Percentiles rank a stretch among this genome's conserved stretches.
These are phyloP conservation scores for Austroboletus eburneus DNA, from an alignment of 768 basidiomycete species.

Conservation along the genomic window DNA sequence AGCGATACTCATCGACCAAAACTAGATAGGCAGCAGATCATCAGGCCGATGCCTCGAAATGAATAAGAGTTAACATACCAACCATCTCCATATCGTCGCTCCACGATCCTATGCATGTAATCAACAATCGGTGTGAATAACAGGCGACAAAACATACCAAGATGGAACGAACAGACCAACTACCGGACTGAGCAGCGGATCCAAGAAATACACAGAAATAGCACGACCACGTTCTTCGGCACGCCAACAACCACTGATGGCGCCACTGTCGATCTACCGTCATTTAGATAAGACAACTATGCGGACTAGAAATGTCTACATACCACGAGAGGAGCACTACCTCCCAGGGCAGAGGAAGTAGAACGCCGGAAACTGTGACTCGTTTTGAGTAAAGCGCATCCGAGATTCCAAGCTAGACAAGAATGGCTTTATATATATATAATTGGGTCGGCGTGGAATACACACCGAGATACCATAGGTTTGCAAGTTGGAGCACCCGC, in stretches of 20 bases:
- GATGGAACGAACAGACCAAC: slow-evolving; percentile 60
- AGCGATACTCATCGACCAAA: slow-evolving; percentile 63
- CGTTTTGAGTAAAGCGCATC: slow-evolving; percentile 57
- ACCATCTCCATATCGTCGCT: slow-evolving; percentile 70
- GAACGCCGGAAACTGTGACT: slow-evolving; percentile 58
- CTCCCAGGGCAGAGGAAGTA: slow-evolving; percentile 74
- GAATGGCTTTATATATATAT: too few relatives aligned
- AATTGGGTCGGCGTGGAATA: neutral
- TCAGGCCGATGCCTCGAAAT: neutral
- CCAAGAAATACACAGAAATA: slow-evolving; percentile 58
- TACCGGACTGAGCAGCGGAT: slow-evolving; percentile 64
- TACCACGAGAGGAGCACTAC: slow-evolving; percentile 61
- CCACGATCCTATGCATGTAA: slow-evolving; percentile 41
- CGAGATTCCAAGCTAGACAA: slow-evolving; percentile 53
- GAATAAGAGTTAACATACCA: slow-evolving; percentile 39
- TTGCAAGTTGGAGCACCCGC: slow-evolving; percentile 54
- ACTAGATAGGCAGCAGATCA: slow-evolving; percentile 32
- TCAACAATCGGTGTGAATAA: neutral
- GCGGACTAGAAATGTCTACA: neutral
- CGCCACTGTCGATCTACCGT: slow-evolving; percentile 59
- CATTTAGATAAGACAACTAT: neutral
- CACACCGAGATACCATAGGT: slow-evolving; percentile 63
- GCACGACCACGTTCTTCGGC: slow-evolving; percentile 63
- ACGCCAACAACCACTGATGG: slow-evolving; percentile 58
- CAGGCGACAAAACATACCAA: slow-evolving; percentile 36